Base-by-base conservation (phyloP, 2,329 filamentous ascomycete genomes). In the Aureobasidium uvarum region DNA sequence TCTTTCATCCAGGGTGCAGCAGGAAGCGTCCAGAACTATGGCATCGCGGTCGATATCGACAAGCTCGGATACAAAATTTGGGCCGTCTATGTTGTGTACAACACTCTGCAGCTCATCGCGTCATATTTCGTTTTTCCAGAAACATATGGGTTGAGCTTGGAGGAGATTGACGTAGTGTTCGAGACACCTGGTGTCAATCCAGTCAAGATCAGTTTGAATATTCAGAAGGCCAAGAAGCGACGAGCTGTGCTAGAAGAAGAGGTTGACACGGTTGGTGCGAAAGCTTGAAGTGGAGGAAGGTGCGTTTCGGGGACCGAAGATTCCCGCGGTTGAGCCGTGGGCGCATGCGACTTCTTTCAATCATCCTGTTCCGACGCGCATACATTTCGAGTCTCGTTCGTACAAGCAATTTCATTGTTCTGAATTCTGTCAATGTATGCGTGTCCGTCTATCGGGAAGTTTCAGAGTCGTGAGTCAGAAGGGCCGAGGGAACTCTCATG, bases 141-240 rank as follows among this genome's bases (percentile, higher is more conserved):
- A 71, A 84, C 82, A 13, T 78, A 78, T 51, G 76, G 76, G 23
- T 71, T 83, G 41, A 79, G 77, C 25, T 75, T 85, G 50, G 83
- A 86, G 71, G 83, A 86, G 73, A 85, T 85, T 59, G 83, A 85
- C 68, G 81, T 80, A 50, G 84, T 86, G 64, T 86, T 87, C 66
- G 84, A 80, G 68, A 81, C 78, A 0, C 74, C 75, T 5, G 78
- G 77, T 7, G 74, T 79, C 18, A 66, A 70, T 48, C 78, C 78
- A 7, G 79, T 80, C 1, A 79, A 79, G 72, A 80, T 81, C 77
- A 77, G 73, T 11, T 65, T 75, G 67, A 72, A 78, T 68, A 77
- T 79, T 23, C 73, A 78, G 51, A 64, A 63, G 28, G 59, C 59
- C 10, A 66, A 66, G 51, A 64, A 64, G n/a, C 65, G 76, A 6